These are phyloP conservation scores for Henckelia pumila DNA, from an alignment of 257 asterid genomes.

Conservation along the genomic window DNA sequence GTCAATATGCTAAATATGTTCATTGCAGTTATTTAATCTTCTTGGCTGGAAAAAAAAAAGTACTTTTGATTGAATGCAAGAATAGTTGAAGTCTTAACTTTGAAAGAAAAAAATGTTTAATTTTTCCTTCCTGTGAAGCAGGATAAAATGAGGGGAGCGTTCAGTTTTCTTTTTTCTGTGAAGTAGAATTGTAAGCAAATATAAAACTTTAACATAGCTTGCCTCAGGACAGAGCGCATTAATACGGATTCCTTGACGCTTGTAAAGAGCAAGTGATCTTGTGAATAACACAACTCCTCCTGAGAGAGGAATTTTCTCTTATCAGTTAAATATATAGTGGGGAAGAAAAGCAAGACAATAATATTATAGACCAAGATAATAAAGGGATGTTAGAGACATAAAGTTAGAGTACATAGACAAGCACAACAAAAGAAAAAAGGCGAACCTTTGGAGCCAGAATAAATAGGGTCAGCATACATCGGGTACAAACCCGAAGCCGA, in stretches of 20 bases:
- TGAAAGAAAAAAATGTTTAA: too few species aligned
- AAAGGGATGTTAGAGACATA: not conserved
- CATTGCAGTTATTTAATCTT: not conserved
- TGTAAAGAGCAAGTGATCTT: constrained; percentile 74
- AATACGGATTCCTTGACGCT: constrained; percentile 84
- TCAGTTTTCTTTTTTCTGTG: constrained; percentile 1
- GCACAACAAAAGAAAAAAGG: constrained; percentile 16
- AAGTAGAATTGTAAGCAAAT: constrained; percentile 4
- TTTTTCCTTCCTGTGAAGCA: not conserved
- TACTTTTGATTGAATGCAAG: not conserved
- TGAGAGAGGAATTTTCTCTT: constrained; percentile 23
- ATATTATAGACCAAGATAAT: constrained; percentile 4
- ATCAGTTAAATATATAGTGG: constrained; percentile 26
- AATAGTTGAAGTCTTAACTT: not conserved
- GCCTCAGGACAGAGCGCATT: constrained; percentile 99
- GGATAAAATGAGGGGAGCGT: not conserved
- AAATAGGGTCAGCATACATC: constrained; percentile 69
- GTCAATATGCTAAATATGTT: constrained; percentile 4
- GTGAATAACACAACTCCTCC: constrained; percentile 91
- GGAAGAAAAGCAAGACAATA: constrained; percentile 2
- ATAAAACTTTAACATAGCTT: constrained; percentile 21
- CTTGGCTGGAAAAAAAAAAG: not conserved
- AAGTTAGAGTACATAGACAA: constrained; percentile 6
- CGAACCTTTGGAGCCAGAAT: constrained; percentile 88
- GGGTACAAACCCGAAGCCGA: constrained; percentile 96